Evolutionary conservation across 495 filamentous ascomycete genomes (phyloP).

Genomic region (Aspergillus diversus): DNA sequence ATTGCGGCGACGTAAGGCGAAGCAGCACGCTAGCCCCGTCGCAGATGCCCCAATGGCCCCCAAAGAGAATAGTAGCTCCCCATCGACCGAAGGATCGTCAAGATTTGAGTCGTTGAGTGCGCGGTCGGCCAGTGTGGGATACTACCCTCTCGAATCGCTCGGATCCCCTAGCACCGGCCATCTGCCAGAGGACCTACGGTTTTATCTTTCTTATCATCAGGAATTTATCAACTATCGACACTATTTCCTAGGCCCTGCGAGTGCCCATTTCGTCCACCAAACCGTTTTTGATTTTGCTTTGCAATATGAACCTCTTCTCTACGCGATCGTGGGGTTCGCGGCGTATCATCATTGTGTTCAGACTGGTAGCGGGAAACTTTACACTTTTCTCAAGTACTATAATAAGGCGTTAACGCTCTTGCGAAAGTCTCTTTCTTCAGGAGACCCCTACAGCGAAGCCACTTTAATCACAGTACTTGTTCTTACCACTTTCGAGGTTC

Average conservation of each 20-base stretch:
- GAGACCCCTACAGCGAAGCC: constrained; percentile 69
- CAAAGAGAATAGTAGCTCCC: constrained; percentile 46
- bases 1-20: constrained; percentile 45
- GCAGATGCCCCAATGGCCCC: constrained; percentile 39
- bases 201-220: constrained; percentile 77
- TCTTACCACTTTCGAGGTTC: constrained; percentile 90
- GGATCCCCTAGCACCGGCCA: constrained; percentile 40
- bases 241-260: constrained; percentile 73
- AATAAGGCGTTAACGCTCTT: constrained; percentile 81
- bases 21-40: constrained; percentile 30
- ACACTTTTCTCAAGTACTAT: constrained; percentile 87
- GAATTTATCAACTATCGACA: constrained; percentile 77
- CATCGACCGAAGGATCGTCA: constrained; percentile 46
- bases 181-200: constrained; percentile 69
- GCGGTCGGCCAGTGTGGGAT: constrained; percentile 39
- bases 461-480: constrained; percentile 89
- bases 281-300: constrained; percentile 72
- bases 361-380: constrained; percentile 68
- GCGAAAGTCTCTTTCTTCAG: constrained; percentile 68
- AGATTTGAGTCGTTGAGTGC: constrained; percentile 38
- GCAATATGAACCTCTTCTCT: constrained; percentile 79
- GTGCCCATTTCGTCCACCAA: constrained; percentile 70
- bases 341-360: constrained; percentile 82
- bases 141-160: constrained; percentile 30
- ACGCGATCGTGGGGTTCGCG: constrained; percentile 88